Evolutionary conservation across 129 eudicot species (phyloP).

Genomic region (Artemisia tridentata): DNA sequence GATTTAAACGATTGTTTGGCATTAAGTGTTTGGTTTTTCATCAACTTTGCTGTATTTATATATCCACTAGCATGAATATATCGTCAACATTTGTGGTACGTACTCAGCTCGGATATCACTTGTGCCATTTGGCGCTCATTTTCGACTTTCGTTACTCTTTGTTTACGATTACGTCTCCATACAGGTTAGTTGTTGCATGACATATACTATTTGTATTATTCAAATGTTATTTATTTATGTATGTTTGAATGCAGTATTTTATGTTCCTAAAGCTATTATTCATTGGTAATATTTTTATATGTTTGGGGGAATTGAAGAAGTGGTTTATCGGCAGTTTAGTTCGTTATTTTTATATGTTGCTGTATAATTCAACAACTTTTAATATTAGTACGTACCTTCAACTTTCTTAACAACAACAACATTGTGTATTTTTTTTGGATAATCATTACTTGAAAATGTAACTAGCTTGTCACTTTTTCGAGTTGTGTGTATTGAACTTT

Average conservation of each 20-base stretch:
- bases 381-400: slow-evolving; percentile 20
- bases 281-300: not conserved
- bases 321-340: slow-evolving; percentile 28
- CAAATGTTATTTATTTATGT: not conserved
- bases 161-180: not conserved
- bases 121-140: slow-evolving; percentile 60
- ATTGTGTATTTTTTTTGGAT: too few relatives aligned
- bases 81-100: slow-evolving; percentile 34
- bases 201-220: not conserved
- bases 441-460: too few relatives aligned
- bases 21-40: slow-evolving; percentile 17
- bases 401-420: not conserved
- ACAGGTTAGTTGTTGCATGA: not conserved
- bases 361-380: slow-evolving; percentile 21
- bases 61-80: not conserved
- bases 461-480: too few relatives aligned
- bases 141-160: slow-evolving; percentile 8
- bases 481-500: too few relatives aligned
- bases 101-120: not conserved
- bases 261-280: slow-evolving; percentile 5
- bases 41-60: slow-evolving; percentile 33
- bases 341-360: not conserved
- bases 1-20: slow-evolving; percentile 36
- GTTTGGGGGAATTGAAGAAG: too few relatives aligned
- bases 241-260: not conserved